Conservation (phyloP, 768 basidiomycete species). For the Lenzites betulinus region DNA sequence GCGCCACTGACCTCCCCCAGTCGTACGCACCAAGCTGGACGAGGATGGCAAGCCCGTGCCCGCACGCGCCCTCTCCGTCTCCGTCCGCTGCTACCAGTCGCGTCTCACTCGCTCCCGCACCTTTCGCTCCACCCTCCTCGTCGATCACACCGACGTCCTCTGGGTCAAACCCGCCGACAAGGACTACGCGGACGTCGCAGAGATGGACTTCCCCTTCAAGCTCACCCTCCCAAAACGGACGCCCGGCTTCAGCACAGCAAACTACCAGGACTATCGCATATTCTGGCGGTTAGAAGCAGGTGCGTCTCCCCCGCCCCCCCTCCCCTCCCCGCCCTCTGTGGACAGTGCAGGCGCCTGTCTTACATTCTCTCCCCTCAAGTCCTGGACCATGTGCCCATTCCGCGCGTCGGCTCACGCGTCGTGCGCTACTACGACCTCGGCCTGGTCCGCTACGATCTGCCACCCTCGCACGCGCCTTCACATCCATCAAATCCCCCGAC, state of each 20-base stretch:
- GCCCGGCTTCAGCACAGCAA: conserved; percentile 66
- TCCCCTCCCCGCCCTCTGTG: conserved; percentile 25
- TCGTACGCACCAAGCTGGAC: conserved; percentile 72
- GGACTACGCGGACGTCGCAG: conserved; percentile 61
- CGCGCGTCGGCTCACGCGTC: conserved; percentile 67
- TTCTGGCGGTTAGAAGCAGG: conserved; percentile 86
- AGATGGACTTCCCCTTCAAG: conserved; percentile 70
- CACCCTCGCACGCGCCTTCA: conserved; percentile 31
- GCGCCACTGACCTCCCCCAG: conserved; percentile 35
- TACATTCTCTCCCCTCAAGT: conserved; percentile 44
- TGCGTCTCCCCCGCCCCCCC: conserved; percentile 37
- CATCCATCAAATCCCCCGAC: conserved; percentile 34
- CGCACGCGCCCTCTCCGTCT: conserved; percentile 66
- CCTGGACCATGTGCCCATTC: conserved; percentile 64
- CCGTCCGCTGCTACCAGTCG: conserved; percentile 84
- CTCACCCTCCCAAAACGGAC: conserved; percentile 65
- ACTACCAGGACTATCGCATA: conserved; percentile 77
- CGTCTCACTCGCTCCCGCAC: conserved; percentile 58
- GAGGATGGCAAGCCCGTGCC: conserved; percentile 67
- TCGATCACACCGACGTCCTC: conserved; percentile 63
- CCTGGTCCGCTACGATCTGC: conserved; percentile 70
- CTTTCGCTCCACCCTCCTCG: conserved; percentile 63
- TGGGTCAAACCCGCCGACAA: conserved; percentile 66
- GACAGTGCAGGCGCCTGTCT: conserved; percentile 10
- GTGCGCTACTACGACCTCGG: conserved; percentile 71